Percentiles rank a stretch among this genome's conserved stretches.
Evolutionary conservation across 345 rosid genomes (phyloP).

Genomic region (Eucalyptus paniculata): DNA sequence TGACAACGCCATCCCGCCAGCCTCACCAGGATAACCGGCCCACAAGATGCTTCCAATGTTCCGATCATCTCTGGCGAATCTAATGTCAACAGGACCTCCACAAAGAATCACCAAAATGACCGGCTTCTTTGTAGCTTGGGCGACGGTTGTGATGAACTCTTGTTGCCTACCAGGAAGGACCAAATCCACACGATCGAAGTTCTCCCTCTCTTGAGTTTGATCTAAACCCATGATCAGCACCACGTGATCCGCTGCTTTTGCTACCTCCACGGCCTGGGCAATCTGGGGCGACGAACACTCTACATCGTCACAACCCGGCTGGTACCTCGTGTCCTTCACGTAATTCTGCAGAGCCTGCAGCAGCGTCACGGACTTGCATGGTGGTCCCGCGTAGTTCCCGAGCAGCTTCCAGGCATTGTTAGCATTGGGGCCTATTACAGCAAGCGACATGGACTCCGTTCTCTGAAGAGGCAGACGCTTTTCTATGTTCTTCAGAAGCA

Average conservation of each 20-base stretch:
- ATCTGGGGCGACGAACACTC: slow-evolving; percentile 44
- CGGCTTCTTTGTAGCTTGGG: slow-evolving; percentile 52
- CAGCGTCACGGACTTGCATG: slow-evolving; percentile 50
- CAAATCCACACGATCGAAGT: slow-evolving; percentile 51
- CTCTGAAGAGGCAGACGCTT: slow-evolving; percentile 53
- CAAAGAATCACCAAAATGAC: slow-evolving; percentile 55
- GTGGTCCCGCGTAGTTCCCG: slow-evolving; percentile 80
- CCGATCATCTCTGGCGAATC: slow-evolving; percentile 39
- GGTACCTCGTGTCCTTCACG: slow-evolving; percentile 27
- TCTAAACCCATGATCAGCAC: slow-evolving; percentile 86
- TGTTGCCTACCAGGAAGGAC: slow-evolving; percentile 65
- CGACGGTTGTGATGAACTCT: slow-evolving; percentile 46
- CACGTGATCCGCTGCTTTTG: slow-evolving; percentile 47
- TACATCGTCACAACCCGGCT: slow-evolving; percentile 53
- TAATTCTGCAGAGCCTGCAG: slow-evolving; percentile 45
- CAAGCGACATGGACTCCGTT: slow-evolving; percentile 34
- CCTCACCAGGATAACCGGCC: slow-evolving; percentile 97
- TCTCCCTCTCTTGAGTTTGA: slow-evolving; percentile 66
- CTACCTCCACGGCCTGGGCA: slow-evolving; percentile 38
- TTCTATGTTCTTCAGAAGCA: slow-evolving; percentile 58
- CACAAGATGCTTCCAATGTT: slow-evolving; percentile 72
- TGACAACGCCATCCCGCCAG: slow-evolving; percentile 67
- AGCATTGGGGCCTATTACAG: slow-evolving; percentile 85
- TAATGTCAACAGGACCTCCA: slow-evolving; percentile 79
- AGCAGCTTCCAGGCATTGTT: slow-evolving; percentile 35